These are phyloP conservation scores for Cymbidium sinense DNA, from an alignment of 106 monocot species.

Conservation along the genomic window DNA sequence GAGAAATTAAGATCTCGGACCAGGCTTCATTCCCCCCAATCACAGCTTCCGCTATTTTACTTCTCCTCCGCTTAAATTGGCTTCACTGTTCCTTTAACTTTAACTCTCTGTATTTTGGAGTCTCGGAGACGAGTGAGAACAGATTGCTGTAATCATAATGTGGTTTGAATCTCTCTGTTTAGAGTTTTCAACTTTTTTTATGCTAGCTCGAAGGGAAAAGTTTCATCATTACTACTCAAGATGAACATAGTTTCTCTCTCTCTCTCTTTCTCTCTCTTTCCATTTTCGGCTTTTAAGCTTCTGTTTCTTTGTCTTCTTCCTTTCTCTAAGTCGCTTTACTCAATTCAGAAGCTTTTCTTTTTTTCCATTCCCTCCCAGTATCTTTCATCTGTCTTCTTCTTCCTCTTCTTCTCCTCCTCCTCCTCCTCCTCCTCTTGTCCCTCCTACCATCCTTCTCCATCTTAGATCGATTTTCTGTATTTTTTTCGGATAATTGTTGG, in stretches of 20 bases:
- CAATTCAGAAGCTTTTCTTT: not conserved
- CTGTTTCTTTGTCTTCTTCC: not conserved
- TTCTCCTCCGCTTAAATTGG: not conserved
- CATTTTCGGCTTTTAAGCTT: not conserved
- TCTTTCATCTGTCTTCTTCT: not conserved
- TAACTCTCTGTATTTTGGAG: too few relatives aligned
- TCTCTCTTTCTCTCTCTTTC: not conserved
- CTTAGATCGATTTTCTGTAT: not conserved
- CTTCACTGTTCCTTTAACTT: not conserved
- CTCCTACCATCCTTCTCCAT: not conserved
- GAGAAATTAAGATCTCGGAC: constrained; percentile 46
- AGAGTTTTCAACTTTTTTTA: not conserved
- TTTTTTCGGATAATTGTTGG: too few relatives aligned
- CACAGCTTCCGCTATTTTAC: constrained; percentile 30
- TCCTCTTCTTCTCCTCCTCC: not conserved
- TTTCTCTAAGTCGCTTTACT: not conserved
- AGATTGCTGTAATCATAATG: not conserved
- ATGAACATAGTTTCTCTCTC: too few relatives aligned
- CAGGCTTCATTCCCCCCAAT: constrained; percentile 96
- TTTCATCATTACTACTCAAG: not conserved
- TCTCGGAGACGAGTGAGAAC: not conserved
- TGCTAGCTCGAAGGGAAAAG: not conserved
- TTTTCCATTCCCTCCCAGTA: not conserved
- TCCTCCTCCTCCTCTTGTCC: not conserved
- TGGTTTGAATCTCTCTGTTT: not conserved